Evolutionary conservation across 805 yeast species (phyloP), one percentile per base, ranked within the genome.

Genomic region (Candida rishiriensis): DNA sequence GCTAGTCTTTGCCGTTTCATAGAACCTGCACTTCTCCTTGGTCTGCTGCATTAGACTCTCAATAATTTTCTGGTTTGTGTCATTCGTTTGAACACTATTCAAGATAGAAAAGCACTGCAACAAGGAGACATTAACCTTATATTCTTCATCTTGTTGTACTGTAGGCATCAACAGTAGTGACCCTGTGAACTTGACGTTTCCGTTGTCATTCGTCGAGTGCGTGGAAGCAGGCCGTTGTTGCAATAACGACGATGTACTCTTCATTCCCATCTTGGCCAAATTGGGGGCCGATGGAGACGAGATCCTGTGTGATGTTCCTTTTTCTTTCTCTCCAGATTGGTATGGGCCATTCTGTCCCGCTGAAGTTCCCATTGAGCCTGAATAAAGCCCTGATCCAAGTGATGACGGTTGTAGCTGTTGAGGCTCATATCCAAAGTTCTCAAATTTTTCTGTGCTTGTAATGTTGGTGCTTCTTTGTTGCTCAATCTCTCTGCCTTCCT

Each of bases 101-200:
- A 85, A 57, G 28, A 79, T 66, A 8, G 84, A 79, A 50, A 83
- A 74, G 53, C 91, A 84, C 54, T 81, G 87, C 10, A 81, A 60
- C 29, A 84, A 57, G 2, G 47, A 34, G 16, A 43, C 15, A 9
- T 48, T 45, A 28, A 43, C 46, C 9, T 39, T 12, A 28, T 44
- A 46, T 3, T 52, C 60, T 12, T 48, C 48, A 21, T 41, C 52
- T 18, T 21, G 26, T 21, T 21, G 26, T 21, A 21, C 26, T 7
- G 26, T 21, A 21, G 26, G 26, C 26, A 21, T 7, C 26, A 21
- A 21, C 26, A 21, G 26, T 21, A 21, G 26, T 5, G 26, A 21
- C 4, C 26, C 26, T 21, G 26, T 21, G 26, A 21, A 21, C 26
- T 7, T 21, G 26, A 5, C 7, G 4, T 4, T 21, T 21, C 26